phyloP scores from a whole-genome alignment of 1,284 basidiomycete species.

The Mycosarcoma maydis region DNA sequence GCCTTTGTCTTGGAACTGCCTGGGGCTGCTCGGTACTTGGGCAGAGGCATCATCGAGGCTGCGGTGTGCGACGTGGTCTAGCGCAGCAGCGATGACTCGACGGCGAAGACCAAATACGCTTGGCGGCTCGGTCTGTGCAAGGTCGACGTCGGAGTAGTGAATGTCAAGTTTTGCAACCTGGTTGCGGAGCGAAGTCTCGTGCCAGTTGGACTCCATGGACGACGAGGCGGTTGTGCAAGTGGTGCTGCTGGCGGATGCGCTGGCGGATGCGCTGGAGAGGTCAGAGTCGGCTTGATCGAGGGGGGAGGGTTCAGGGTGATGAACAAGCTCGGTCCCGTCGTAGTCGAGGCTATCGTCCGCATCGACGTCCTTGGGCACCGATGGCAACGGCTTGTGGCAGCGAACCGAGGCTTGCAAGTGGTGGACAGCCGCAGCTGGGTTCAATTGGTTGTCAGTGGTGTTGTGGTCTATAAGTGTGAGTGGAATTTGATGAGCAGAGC shows the following conservation, averaged over 20 bases:
- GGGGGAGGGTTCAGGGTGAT: constrained; percentile 3
- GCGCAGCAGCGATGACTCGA: constrained; percentile 34
- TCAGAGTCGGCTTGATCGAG: constrained; percentile 33
- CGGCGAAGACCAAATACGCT: constrained; percentile 42
- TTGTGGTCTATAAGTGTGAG: background rate
- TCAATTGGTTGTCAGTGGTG: background rate
- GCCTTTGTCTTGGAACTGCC: constrained; percentile 10
- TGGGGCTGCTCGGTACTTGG: background rate
- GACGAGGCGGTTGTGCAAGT: constrained; percentile 21
- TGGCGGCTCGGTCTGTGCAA: constrained; percentile 27
- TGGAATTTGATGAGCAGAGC: background rate
- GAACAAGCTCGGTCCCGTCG: constrained; percentile 14
- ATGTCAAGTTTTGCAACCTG: constrained; percentile 37
- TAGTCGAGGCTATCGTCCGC: constrained; percentile 16
- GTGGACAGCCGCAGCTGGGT: background rate
- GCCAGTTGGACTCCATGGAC: constrained; percentile 38
- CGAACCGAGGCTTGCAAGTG: background rate
- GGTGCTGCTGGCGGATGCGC: too few relatives aligned
- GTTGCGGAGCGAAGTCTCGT: constrained; percentile 27
- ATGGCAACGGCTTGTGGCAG: constrained; percentile 21
- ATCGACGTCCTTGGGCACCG: constrained; percentile 29
- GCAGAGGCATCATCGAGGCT: background rate
- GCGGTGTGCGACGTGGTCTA: constrained; percentile 16
- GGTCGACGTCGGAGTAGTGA: constrained; percentile 24
- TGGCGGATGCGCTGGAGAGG: constrained; percentile 28